A percentile compares a stretch with the other conserved stretches of the same genome.
These are phyloP conservation scores for Diaporthe ilicicola DNA, from an alignment of 2,329 filamentous ascomycete genomes.

Conservation along the genomic window DNA sequence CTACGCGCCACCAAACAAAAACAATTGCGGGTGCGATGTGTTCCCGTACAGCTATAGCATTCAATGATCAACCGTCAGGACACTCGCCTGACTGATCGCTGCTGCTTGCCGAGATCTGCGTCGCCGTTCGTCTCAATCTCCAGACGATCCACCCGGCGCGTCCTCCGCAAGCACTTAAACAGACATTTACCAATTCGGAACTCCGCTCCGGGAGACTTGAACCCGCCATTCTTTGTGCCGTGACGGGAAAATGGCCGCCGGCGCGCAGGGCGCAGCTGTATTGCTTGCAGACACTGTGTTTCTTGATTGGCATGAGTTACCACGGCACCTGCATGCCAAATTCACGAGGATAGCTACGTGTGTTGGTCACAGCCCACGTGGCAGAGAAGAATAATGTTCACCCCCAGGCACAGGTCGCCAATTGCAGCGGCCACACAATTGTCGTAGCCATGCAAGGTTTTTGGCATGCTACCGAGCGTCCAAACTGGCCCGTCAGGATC, in stretches of 20 bases:
- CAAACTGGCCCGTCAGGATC: background rate
- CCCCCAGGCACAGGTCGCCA: background rate
- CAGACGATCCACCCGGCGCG: background rate
- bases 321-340: background rate
- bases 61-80: background rate
- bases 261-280: background rate
- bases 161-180: slow-evolving; percentile 12
- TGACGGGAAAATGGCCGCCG: background rate
- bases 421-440: background rate
- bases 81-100: slow-evolving; percentile 19
- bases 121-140: slow-evolving; percentile 28
- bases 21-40: background rate
- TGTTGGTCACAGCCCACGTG: too few species aligned
- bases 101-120: slow-evolving; percentile 24
- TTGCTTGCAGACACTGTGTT: background rate
- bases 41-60: background rate
- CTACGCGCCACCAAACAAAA: background rate
- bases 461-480: background rate
- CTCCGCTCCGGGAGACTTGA: background rate
- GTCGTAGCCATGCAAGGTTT: background rate
- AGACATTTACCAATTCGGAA: background rate
- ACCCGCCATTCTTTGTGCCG: background rate
- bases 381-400: too few species aligned
- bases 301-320: background rate
- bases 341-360: too few species aligned